Conservation (phyloP, 805 yeast genomes). For the Suhomyces sp. region DNA sequence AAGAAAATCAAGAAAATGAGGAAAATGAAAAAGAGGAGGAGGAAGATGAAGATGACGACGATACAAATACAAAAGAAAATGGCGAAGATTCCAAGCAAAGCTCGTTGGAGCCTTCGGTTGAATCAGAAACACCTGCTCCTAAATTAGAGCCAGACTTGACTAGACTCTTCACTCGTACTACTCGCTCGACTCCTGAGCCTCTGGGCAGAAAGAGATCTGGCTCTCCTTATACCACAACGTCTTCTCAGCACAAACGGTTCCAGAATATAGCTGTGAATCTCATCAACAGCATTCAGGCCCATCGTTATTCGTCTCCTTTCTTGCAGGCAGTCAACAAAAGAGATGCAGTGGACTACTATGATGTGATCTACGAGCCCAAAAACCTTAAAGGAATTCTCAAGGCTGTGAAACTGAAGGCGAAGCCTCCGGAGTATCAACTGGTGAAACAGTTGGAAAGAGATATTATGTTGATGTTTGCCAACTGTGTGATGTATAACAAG, state of each 20-base stretch:
- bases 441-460: constrained; percentile 65
- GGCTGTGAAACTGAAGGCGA: constrained; percentile 45
- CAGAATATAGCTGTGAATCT: constrained; percentile 61
- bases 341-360: constrained; percentile 69
- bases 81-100: neutral
- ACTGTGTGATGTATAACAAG: constrained; percentile 79
- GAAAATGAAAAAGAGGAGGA: constrained; percentile 2
- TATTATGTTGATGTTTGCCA: constrained; percentile 74
- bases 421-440: constrained; percentile 44
- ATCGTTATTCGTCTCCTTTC: constrained; percentile 72
- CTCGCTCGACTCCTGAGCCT: constrained; percentile 5
- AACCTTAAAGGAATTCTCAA: constrained; percentile 64
- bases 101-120: neutral
- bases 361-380: constrained; percentile 57
- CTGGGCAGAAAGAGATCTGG: constrained; percentile 12
- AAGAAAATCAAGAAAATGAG: constrained; percentile 3
- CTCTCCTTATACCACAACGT: constrained; percentile 11
- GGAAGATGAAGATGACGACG: constrained; percentile 2
- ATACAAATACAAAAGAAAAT: neutral
- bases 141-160: neutral
- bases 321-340: constrained; percentile 62
- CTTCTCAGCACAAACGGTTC: constrained; percentile 48
- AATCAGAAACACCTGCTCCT: neutral
- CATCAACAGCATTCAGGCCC: constrained; percentile 62
- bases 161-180: neutral